Conservation (phyloP, 192 early-diverging fungal species). For the Gigaspora rosea region DNA sequence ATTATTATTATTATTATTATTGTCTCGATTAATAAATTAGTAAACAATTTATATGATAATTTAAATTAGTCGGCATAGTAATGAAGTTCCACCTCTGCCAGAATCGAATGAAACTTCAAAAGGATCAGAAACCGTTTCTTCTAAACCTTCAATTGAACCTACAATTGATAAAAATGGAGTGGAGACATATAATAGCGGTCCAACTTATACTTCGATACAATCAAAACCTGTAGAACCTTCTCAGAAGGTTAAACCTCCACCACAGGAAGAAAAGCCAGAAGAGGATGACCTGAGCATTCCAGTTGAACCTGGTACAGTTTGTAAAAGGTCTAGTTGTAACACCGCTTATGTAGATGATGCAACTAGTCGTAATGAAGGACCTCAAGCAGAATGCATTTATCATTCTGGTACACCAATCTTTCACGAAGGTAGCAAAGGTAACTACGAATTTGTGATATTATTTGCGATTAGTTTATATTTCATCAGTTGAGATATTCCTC, state of each 20-base stretch:
- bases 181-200: conserved; percentile 41
- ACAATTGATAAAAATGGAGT: conserved; percentile 36
- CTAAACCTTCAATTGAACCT: not conserved
- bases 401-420: conserved; percentile 92
- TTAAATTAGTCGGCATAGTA: conserved; percentile 68
- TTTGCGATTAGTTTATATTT: not conserved
- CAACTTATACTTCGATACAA: conserved; percentile 33
- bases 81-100: conserved; percentile 33
- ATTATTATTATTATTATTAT: not conserved
- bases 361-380: conserved; percentile 49
- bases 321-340: conserved; percentile 83
- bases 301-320: conserved; percentile 72
- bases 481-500: not conserved
- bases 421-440: conserved; percentile 94
- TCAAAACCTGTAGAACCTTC: conserved; percentile 36
- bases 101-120: conserved; percentile 38
- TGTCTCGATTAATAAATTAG: not conserved
- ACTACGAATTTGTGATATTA: not conserved
- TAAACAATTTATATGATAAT: not conserved
- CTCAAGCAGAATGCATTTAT: conserved; percentile 71
- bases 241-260: conserved; percentile 40
- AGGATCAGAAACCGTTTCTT: conserved; percentile 27
- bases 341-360: conserved; percentile 64
- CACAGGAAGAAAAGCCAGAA: conserved; percentile 65
- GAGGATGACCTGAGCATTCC: conserved; percentile 75